These are phyloP conservation scores for Phytophthora crassamura DNA, from an alignment of 352 stramenopile species.

Conservation along the genomic window DNA sequence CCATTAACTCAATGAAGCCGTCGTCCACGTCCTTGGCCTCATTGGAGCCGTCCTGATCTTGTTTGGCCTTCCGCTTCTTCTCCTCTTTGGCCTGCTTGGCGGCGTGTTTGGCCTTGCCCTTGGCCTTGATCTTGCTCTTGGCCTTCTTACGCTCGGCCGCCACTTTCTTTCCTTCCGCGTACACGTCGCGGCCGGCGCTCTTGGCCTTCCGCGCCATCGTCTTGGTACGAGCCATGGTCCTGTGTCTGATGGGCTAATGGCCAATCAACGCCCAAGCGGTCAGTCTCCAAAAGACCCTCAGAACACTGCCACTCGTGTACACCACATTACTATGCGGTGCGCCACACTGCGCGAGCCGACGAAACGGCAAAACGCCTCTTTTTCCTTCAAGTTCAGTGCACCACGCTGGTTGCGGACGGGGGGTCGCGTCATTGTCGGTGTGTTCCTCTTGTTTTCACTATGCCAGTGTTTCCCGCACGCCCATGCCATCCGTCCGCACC, in stretches of 20 bases:
- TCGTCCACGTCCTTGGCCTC: conserved; percentile 35
- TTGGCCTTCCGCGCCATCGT: conserved; percentile 37
- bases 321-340: conserved; percentile 3
- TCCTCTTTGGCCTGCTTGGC: conserved; percentile 62
- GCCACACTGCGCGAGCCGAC: conserved; percentile 22
- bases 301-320: background rate
- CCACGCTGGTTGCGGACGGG: conserved; percentile 2
- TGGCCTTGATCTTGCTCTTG: conserved; percentile 70
- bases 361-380: conserved; percentile 14
- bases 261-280: background rate
- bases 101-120: conserved; percentile 58
- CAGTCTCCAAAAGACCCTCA: background rate
- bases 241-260: conserved; percentile 8
- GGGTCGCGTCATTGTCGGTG: background rate
- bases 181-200: conserved; percentile 40
- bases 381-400: conserved; percentile 14
- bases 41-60: background rate
- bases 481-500: conserved; percentile 17
- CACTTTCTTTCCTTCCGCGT: conserved; percentile 37
- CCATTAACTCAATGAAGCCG: conserved; percentile 60
- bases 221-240: conserved; percentile 63
- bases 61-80: conserved; percentile 43
- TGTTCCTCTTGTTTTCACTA: conserved; percentile 26
- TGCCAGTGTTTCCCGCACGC: background rate
- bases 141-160: conserved; percentile 50